A percentile compares a stretch with the other conserved stretches of the same genome.
These are phyloP conservation scores for Kwoniella dejecticola DNA, from an alignment of 768 basidiomycete genomes.

Conservation along the genomic window DNA sequence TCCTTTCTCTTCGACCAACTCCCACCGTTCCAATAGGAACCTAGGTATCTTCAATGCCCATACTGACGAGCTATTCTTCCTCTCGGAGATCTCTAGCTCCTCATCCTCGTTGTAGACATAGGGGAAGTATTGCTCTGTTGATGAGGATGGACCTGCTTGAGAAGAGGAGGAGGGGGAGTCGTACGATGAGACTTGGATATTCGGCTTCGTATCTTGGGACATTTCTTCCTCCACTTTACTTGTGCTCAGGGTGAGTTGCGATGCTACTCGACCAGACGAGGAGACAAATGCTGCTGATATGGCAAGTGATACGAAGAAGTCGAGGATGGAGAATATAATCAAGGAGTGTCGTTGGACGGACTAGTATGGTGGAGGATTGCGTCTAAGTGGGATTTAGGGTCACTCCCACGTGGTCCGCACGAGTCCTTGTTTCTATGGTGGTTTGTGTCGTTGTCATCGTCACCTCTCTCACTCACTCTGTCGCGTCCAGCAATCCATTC, in stretches of 20 bases:
- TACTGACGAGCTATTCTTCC: conserved; percentile 19
- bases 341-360: no score
- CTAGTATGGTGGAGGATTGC: conserved; percentile 3
- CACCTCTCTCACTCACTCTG: neutral
- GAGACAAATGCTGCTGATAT: neutral
- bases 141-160: conserved; percentile 4
- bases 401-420: no score
- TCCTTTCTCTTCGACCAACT: conserved; percentile 70
- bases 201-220: conserved; percentile 26
- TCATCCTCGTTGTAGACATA: conserved; percentile 19
- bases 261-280: neutral
- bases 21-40: conserved; percentile 83
- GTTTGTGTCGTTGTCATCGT: no score
- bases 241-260: neutral
- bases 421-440: no score
- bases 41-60: conserved; percentile 67
- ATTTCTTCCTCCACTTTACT: neutral
- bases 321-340: no score
- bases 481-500: neutral
- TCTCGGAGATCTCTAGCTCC: conserved; percentile 16
- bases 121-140: neutral
- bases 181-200: conserved; percentile 1
- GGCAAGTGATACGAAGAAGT: neutral
- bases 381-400: no score
- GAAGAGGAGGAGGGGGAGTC: neutral